phyloP scores from a whole-genome alignment of 2,329 filamentous ascomycete genomes.

The Aspergillus vadensis region DNA sequence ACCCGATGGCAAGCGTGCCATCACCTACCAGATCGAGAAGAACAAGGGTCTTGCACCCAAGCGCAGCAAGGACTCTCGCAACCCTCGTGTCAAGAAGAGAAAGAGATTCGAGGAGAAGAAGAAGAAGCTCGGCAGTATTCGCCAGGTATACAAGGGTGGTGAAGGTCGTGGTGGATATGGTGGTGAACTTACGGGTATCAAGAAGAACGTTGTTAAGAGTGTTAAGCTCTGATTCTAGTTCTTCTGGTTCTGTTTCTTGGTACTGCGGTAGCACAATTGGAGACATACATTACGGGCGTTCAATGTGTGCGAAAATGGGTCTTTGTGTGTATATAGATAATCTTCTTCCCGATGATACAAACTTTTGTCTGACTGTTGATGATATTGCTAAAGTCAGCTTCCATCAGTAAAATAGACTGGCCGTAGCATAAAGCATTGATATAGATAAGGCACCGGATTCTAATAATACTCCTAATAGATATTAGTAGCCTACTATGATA shows the following conservation, averaged over 20 bases:
- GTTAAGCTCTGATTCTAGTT: constrained; percentile 69
- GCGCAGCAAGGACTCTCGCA: constrained; percentile 90
- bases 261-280: constrained; percentile 12
- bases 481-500: no score
- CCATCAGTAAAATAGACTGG: not conserved
- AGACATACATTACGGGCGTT: constrained; percentile 24
- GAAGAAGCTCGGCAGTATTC: constrained; percentile 92
- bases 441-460: no score
- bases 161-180: constrained; percentile 83
- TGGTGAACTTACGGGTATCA: constrained; percentile 94
- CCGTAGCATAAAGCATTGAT: no score
- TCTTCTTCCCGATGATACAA: constrained; percentile 18
- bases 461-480: no score
- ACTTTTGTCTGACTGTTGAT: constrained; percentile 1
- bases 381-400: no score
- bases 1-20: constrained; percentile 84
- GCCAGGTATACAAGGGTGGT: constrained; percentile 81
- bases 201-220: constrained; percentile 89
- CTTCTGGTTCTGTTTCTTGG: constrained; percentile 17
- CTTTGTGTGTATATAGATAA: constrained; percentile 29
- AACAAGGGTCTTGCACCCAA: constrained; percentile 92
- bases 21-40: constrained; percentile 92
- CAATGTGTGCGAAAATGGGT: constrained; percentile 23
- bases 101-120: constrained; percentile 95
- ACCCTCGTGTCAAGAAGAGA: constrained; percentile 96